Evolutionary conservation across 2,329 filamentous ascomycete genomes (phyloP), one percentile per base, ranked within the genome.

Genomic region (Scleromitrula shiraiana): DNA sequence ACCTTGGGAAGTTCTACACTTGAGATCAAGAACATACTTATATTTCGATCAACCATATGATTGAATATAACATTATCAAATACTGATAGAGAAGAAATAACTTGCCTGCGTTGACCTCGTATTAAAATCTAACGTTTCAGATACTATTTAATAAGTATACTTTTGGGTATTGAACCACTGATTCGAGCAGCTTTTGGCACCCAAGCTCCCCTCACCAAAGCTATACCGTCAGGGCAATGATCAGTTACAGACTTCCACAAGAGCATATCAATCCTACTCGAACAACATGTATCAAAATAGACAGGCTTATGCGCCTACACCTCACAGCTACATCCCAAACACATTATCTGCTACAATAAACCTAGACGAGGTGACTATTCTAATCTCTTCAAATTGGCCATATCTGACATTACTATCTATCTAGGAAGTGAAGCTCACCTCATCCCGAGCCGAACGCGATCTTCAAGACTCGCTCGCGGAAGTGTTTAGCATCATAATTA

Each of bases 401-500:
- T n/a, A 26, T 10, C 39, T 36, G 7, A 15, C 37, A 42, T 35
- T 46, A 12, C 22, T 9, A 17, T 26, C 15, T 33, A 23, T n/a
- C 3, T 30, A 95, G 85, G 93, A 97, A 75, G 89, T 96, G 59
- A 95, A 95, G 68, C 78, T 98, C 51, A 82, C 88, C 41, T 83
- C 87, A 32, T 94, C 84, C 19, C 82, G 86, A 57, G 84, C 87
- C 33, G 91, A 97, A 69, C 83, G 91, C 52, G 90, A 98, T 64
- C 75, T 97, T 1, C 88, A 96, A 66, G 93, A 97, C 63, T 97
- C 93, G 1, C 80, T 98, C 12, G 93, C 91, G 47, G 93, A 98
- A 68, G 83, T 98, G 20, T 98, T 97, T 69, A 95, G 90, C 69
- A 97, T 98, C 57, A 91, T 98, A 30, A 79, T 96, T 53, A 97